Conservation (phyloP, 2,329 filamentous ascomycete species). For the Paracoccidioides brasiliensis region DNA sequence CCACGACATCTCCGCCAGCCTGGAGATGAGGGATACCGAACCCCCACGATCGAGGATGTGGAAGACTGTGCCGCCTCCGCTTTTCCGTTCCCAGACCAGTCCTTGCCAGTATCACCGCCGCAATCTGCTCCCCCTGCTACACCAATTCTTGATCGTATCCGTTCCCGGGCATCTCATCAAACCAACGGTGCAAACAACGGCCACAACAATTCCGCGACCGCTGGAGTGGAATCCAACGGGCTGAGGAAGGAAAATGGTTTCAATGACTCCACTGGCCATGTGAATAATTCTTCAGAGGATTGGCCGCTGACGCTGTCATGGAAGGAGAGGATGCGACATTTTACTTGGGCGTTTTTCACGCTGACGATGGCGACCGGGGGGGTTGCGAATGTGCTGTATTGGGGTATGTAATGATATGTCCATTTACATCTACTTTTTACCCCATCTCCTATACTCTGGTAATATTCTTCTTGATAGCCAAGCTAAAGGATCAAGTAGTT, state of each 20-base stretch:
- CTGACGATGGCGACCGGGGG: constrained; percentile 51
- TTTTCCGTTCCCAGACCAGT: constrained; percentile 7
- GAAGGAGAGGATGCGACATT: constrained; percentile 46
- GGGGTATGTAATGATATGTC: constrained; percentile 33
- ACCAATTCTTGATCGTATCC: neutral
- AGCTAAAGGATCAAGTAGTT: constrained; percentile 19
- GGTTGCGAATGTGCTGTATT: constrained; percentile 46
- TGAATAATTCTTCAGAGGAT: constrained; percentile 7
- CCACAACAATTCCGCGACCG: neutral
- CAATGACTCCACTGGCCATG: constrained; percentile 12
- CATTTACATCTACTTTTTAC: constrained; percentile 10
- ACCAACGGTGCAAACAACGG: neutral
- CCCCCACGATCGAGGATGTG: constrained; percentile 34
- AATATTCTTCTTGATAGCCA: constrained; percentile 8
- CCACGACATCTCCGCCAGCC: constrained; percentile 26
- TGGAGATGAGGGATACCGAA: constrained; percentile 33
- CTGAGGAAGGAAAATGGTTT: neutral
- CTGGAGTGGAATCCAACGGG: neutral
- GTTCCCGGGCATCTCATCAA: neutral
- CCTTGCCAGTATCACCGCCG: neutral
- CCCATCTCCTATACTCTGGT: neutral
- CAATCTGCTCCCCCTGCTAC: neutral
- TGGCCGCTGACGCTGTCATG: constrained; percentile 28
- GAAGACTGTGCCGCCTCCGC: constrained; percentile 13
- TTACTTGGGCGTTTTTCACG: constrained; percentile 71